Evolutionary conservation across 495 filamentous ascomycete genomes (phyloP).

Genomic region (Daldinia grandis): DNA sequence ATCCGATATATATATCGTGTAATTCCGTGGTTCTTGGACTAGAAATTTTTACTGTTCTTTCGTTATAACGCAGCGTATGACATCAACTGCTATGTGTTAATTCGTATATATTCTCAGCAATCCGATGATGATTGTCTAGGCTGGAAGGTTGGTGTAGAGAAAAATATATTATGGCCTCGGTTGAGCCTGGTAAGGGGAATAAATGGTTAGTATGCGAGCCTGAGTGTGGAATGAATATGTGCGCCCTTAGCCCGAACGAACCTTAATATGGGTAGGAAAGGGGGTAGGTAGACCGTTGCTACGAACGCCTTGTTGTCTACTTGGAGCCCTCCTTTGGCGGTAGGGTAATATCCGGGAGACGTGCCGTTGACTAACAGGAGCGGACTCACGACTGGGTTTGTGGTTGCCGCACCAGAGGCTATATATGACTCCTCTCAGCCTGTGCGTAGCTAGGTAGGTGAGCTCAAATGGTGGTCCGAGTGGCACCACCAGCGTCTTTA

Average conservation of each 20-base stretch:
- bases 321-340: neutral
- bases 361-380: conserved; percentile 7
- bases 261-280: conserved; percentile 24
- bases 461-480: conserved; percentile 15
- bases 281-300: neutral
- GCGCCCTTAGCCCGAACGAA: conserved; percentile 19
- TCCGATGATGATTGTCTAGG: neutral
- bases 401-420: conserved; percentile 20
- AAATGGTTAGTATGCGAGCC: neutral
- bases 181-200: neutral
- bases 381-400: conserved; percentile 35
- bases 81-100: neutral
- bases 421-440: neutral
- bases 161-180: neutral
- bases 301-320: neutral
- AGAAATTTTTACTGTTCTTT: neutral
- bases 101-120: neutral
- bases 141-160: neutral
- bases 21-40: neutral
- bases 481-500: conserved; percentile 9
- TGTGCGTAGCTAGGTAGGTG: neutral
- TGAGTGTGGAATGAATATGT: neutral
- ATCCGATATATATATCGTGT: neutral
- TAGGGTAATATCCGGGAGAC: conserved; percentile 14
- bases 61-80: neutral